Conservation (phyloP, 352 stramenopile species). For the Phytophthora sansomeana region DNA sequence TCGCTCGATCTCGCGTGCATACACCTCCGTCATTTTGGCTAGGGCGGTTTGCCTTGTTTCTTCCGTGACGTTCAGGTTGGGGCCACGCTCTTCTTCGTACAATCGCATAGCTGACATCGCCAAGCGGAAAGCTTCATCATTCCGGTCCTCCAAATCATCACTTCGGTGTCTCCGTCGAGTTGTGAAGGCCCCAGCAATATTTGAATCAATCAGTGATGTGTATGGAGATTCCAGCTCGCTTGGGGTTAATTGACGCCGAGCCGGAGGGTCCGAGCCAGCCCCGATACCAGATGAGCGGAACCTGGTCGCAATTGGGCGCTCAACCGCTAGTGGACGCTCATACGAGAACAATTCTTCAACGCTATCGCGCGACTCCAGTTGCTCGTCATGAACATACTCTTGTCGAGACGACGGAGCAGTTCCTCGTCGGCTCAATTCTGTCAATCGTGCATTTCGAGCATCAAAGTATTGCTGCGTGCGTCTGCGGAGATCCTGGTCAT, state of each 20-base stretch:
- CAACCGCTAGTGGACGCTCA: constrained; percentile 5
- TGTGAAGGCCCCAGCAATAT: constrained; percentile 24
- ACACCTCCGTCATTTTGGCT: constrained; percentile 82
- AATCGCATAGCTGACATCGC: constrained; percentile 81
- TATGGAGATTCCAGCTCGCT: constrained; percentile 34
- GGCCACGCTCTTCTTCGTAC: constrained; percentile 72
- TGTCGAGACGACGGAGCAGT: background rate
- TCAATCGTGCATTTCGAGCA: constrained; percentile 36
- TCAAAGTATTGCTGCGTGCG: constrained; percentile 44
- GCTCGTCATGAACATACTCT: background rate
- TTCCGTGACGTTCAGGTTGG: constrained; percentile 52
- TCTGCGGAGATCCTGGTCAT: constrained; percentile 18
- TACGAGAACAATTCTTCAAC: constrained; percentile 18
- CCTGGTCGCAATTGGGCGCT: constrained; percentile 3
- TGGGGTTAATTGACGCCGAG: background rate
- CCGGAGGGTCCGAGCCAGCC: constrained; percentile 19
- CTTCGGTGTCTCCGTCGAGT: constrained; percentile 27
- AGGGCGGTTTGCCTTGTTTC: constrained; percentile 67
- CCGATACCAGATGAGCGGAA: constrained; percentile 18
- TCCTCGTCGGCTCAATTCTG: constrained; percentile 23
- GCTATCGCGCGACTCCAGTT: constrained; percentile 2
- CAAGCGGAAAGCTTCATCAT: constrained; percentile 68
- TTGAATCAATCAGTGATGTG: constrained; percentile 32
- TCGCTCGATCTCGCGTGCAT: constrained; percentile 72
- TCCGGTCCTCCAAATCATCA: constrained; percentile 27